A percentile compares a stretch with the other conserved stretches of the same genome.
Evolutionary conservation across 805 yeast species (phyloP).

Genomic region (Tetrapisispora nanseiensis): DNA sequence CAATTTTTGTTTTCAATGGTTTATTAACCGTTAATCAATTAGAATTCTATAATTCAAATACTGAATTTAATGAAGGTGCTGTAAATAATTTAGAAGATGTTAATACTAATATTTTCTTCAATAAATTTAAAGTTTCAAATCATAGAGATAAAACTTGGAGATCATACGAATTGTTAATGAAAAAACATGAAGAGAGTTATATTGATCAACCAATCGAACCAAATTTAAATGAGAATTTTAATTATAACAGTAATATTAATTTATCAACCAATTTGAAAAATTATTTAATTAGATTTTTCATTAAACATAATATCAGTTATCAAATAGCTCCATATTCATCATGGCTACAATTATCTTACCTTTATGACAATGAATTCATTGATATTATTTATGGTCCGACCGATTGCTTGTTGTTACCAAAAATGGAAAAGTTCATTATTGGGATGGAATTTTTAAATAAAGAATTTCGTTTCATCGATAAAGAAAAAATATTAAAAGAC

Average conservation of each 20-base stretch:
- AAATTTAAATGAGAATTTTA: conserved; percentile 36
- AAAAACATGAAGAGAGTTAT: conserved; percentile 25
- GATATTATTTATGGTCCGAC: conserved; percentile 80
- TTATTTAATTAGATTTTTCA: conserved; percentile 50
- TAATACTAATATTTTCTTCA: not conserved
- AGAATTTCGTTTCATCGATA: conserved; percentile 61
- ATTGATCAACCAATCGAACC: conserved; percentile 30
- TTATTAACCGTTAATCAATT: conserved; percentile 33
- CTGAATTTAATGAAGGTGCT: not conserved
- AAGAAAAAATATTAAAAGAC: conserved; percentile 46
- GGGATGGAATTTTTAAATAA: conserved; percentile 57
- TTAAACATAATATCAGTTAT: conserved; percentile 47
- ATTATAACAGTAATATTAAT: conserved; percentile 42
- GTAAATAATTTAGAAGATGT: not conserved
- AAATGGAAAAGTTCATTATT: conserved; percentile 61
- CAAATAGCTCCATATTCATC: conserved; percentile 77
- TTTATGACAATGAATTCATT: conserved; percentile 45
- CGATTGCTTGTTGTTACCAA: conserved; percentile 54
- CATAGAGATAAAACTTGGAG: conserved; percentile 14
- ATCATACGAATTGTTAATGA: conserved; percentile 9
- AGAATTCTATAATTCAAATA: conserved; percentile 17
- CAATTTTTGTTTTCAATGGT: conserved; percentile 73
- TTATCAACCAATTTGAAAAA: conserved; percentile 38
- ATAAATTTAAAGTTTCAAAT: conserved; percentile 7
- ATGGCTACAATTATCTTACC: conserved; percentile 68